phyloP scores from a whole-genome alignment of 192 early-diverging fungal species.

The Ambispora gerdemannii region DNA sequence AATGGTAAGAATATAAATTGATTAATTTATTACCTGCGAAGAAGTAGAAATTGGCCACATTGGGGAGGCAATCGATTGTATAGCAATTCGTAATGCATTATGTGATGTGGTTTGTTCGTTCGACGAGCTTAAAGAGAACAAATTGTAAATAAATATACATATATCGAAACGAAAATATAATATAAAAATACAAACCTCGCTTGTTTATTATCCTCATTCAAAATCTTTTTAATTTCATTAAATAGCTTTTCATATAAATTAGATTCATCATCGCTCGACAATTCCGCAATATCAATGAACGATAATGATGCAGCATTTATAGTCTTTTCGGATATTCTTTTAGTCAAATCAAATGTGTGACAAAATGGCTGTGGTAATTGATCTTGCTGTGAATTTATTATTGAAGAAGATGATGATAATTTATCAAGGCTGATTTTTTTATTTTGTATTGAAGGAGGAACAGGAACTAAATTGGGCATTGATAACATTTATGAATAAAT shows the following conservation, averaged over 20 bases:
- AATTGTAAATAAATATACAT: too few relatives aligned
- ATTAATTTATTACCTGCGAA: constrained; percentile 43
- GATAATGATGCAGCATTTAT: constrained; percentile 55
- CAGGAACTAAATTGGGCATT: too few relatives aligned
- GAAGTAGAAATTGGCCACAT: constrained; percentile 64
- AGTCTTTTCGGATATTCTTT: constrained; percentile 57
- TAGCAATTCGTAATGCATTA: constrained; percentile 73
- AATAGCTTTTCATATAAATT: constrained; percentile 39
- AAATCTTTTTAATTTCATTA: constrained; percentile 48
- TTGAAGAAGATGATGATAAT: not conserved
- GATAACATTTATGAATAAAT: too few relatives aligned
- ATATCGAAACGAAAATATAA: too few relatives aligned
- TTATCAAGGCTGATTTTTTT: too few relatives aligned
- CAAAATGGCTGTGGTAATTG: constrained; percentile 60
- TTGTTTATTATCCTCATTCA: constrained; percentile 64
- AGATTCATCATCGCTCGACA: constrained; percentile 26
- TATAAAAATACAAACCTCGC: too few relatives aligned
- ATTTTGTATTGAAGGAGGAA: too few relatives aligned
- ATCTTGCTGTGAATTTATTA: not conserved
- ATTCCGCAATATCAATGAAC: constrained; percentile 39
- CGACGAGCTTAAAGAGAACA: too few relatives aligned
- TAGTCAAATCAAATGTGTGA: constrained; percentile 83
- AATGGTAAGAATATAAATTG: not conserved
- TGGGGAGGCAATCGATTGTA: constrained; percentile 79
- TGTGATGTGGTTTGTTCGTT: not conserved